Conservation (phyloP, 371 early-diverging fungal species). For the Mucor piriformis region DNA sequence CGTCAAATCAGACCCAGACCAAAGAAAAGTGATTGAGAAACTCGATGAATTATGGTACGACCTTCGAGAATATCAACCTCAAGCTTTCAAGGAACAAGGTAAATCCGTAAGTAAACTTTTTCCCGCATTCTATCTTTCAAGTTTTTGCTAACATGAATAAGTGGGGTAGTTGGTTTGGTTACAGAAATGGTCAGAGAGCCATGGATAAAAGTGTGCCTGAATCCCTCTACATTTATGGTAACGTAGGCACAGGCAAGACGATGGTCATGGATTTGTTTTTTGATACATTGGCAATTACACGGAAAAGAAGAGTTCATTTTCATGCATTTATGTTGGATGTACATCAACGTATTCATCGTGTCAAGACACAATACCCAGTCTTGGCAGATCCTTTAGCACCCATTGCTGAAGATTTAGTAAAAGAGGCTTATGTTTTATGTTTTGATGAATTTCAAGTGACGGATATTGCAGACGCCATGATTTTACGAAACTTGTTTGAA, state of each 20-base stretch:
- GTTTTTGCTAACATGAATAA: background rate
- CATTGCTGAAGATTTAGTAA: slow-evolving; percentile 81
- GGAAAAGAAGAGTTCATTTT: slow-evolving; percentile 91
- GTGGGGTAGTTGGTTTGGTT: slow-evolving; percentile 28
- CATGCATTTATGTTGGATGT: slow-evolving; percentile 95
- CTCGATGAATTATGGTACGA: slow-evolving; percentile 27
- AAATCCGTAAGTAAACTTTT: slow-evolving; percentile 21
- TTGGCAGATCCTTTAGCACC: slow-evolving; percentile 75
- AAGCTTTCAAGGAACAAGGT: slow-evolving; percentile 5
- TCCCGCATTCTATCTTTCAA: too few species aligned
- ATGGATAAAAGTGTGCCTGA: slow-evolving; percentile 35
- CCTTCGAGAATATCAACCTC: slow-evolving; percentile 20
- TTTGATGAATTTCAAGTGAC: slow-evolving; percentile 98
- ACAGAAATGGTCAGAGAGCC: slow-evolving; percentile 5
- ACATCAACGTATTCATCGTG: slow-evolving; percentile 81
- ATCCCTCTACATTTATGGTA: slow-evolving; percentile 82
- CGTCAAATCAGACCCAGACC: slow-evolving; percentile 22
- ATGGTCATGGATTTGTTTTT: slow-evolving; percentile 97
- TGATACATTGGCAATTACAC: slow-evolving; percentile 64
- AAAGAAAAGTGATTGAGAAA: slow-evolving; percentile 23
- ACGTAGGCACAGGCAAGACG: slow-evolving; percentile 92
- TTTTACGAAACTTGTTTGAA: slow-evolving; percentile 80
- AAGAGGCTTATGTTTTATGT: slow-evolving; percentile 84
- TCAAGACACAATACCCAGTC: slow-evolving; percentile 58
- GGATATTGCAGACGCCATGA: slow-evolving; percentile 97